Evolutionary conservation across 495 filamentous ascomycete genomes (phyloP), one percentile per base, ranked within the genome.

Genomic region (Aspergillus leporis): DNA sequence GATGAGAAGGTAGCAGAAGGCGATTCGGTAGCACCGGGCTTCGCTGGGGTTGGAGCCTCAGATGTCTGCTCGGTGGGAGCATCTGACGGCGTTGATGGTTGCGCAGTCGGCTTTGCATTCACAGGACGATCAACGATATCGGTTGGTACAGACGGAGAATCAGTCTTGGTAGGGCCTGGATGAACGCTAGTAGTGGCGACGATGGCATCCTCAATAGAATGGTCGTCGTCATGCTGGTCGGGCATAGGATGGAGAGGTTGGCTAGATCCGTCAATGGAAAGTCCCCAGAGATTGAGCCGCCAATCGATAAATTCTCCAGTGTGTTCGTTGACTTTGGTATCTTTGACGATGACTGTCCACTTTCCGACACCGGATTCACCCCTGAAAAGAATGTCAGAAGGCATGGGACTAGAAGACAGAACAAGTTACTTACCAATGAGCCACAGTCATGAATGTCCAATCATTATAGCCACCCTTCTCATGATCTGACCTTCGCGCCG

Each of bases 361-460:
- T 80, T 89, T 19, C 94, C 94, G 58, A 91, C 71, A 46, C 92
- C 91, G 48, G 85, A 83, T 76, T 98, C 94, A 51, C 93, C 95
- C 91, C 91, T 94, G 56, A 23, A 55, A 52, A 50, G 3, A 47
- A 41, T 23, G 48, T 69, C 55, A 69, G 61, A 43, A 51, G 23
- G 30, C 12, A 19, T 10, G 34, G n/a, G 19, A 61, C 23, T 6
- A 8, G 10, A 55, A 14, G 14, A 57, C 13, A 10, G 16, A 19
- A 58, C 25, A 43, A 5, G 52, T 18, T 38, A 72, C 87, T 73
- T 82, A 94, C 91, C 92, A 98, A 70, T 98, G 95, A 65, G 86
- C 92, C 50, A 98, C 95, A 58, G 85, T 91, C 94, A 98, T 98
- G 62, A 98, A 98, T 1, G 94, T 97, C 94, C 94, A 98, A 75